Percentiles rank a stretch among this genome's conserved stretches.
Evolutionary conservation across 148 eudicot genomes (phyloP).

Genomic region (Polygonum maritimum): DNA sequence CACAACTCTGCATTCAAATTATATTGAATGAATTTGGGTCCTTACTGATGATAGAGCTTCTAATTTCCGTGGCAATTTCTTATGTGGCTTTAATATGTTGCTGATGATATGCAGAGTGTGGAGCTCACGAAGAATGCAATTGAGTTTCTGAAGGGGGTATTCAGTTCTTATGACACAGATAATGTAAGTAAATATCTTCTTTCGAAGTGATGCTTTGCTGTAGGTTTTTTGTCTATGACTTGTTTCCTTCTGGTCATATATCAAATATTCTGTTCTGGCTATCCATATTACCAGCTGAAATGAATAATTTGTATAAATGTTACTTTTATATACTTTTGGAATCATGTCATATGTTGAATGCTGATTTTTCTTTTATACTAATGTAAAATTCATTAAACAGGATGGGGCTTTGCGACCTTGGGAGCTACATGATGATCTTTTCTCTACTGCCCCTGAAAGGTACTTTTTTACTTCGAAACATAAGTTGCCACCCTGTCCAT

Average conservation of each 20-base stretch:
- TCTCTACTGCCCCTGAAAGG: conserved; percentile 97
- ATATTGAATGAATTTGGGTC: background rate
- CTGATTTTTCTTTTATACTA: background rate
- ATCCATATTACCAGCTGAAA: background rate
- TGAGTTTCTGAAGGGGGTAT: conserved; percentile 29
- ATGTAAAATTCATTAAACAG: conserved; percentile 23
- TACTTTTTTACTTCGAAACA: conserved; percentile 12
- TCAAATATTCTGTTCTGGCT: background rate
- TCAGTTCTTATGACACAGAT: conserved; percentile 31
- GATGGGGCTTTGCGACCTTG: conserved; percentile 57
- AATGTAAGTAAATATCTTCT: conserved; percentile 21
- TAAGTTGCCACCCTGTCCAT: background rate
- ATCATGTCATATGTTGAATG: background rate
- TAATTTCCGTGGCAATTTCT: background rate
- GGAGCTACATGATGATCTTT: conserved; percentile 79
- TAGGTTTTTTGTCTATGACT: background rate
- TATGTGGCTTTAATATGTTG: conserved; percentile 8
- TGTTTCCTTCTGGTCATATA: background rate
- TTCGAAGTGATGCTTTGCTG: background rate
- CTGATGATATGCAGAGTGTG: conserved; percentile 24
- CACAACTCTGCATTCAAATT: background rate
- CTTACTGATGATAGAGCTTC: background rate
- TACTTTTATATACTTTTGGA: background rate
- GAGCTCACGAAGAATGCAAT: conserved; percentile 33
- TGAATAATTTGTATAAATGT: background rate